phyloP scores from a whole-genome alignment of 106 monocot genomes.

The Ottelia alismoides region DNA sequence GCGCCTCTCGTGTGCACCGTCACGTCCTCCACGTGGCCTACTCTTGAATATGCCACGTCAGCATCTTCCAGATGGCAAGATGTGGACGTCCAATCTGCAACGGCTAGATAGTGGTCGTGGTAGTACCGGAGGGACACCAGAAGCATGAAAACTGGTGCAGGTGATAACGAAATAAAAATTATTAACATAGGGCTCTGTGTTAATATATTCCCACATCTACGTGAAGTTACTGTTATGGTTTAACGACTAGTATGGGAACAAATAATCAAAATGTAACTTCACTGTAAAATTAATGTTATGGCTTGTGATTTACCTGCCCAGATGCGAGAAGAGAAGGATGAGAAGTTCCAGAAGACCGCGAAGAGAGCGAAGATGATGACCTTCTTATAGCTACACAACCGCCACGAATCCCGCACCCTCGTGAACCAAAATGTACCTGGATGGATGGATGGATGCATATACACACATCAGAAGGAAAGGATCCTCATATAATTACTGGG shows the following conservation, averaged over 20 bases:
- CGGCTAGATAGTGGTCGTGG: no score
- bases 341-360: slow-evolving; percentile 74
- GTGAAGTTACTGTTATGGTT: background rate
- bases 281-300: background rate
- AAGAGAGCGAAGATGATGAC: slow-evolving; percentile 50
- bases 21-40: no score
- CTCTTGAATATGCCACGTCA: no score
- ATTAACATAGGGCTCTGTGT: background rate
- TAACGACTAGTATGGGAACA: background rate
- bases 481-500: background rate
- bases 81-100: no score
- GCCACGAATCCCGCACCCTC: slow-evolving; percentile 76
- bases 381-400: slow-evolving; percentile 86
- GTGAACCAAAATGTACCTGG: slow-evolving; percentile 82
- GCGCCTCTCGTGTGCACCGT: no score
- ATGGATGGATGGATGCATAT: background rate
- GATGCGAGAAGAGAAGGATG: slow-evolving; percentile 58
- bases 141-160: slow-evolving; percentile 10
- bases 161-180: background rate
- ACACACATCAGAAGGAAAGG: background rate
- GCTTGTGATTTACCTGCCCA: slow-evolving; percentile 56
- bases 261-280: background rate
- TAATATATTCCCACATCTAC: background rate
- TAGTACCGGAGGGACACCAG: slow-evolving; percentile 8
- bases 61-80: no score